phyloP scores from a whole-genome alignment of 306 rosid species.

The Myrica gale region DNA sequence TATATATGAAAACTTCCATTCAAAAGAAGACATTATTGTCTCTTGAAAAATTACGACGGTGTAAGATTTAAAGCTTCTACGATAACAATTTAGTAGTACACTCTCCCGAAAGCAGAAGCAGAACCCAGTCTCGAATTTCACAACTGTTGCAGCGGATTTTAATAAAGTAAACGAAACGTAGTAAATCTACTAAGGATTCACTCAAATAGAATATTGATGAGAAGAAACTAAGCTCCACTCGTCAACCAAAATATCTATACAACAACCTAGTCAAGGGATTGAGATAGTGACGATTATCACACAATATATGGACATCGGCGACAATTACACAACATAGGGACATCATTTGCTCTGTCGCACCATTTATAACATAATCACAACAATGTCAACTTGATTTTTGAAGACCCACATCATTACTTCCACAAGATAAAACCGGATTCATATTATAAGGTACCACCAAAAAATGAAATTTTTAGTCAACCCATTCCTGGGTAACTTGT shows the following conservation, averaged over 20 bases:
- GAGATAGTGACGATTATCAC: neutral
- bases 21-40: neutral
- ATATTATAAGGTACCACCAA: neutral
- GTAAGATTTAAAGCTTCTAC: too few relatives aligned
- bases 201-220: neutral
- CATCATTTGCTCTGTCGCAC: conserved; percentile 20
- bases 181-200: neutral
- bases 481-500: neutral
- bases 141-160: neutral
- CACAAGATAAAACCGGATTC: neutral
- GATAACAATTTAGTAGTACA: neutral
- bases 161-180: neutral
- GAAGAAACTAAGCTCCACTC: neutral
- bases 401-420: conserved; percentile 2
- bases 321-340: neutral
- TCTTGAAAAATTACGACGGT: too few relatives aligned
- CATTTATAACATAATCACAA: conserved; percentile 5
- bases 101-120: neutral
- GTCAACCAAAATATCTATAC: neutral
- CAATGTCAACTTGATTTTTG: neutral
- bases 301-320: neutral
- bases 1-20: conserved; percentile 5
- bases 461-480: neutral
- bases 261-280: neutral
- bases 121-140: neutral